phyloP scores from a whole-genome alignment of 305 asterid species.

The Striga hermonthica region DNA sequence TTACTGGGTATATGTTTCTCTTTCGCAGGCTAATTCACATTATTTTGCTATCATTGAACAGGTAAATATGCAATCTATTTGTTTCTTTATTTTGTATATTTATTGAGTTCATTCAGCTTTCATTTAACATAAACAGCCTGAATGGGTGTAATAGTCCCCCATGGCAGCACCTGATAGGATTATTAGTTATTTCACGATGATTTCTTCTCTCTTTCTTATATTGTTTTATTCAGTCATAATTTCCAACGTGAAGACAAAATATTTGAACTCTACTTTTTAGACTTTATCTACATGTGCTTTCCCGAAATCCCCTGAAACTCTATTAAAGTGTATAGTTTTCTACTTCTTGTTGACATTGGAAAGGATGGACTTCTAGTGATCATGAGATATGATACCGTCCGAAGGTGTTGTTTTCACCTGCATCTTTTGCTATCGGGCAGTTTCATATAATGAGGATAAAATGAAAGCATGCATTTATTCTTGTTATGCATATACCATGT shows the following conservation, averaged over 20 bases:
- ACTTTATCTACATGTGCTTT: conserved; percentile 14
- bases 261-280: conserved; percentile 1
- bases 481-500: not conserved
- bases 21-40: conserved; percentile 95
- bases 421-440: conserved; percentile 21
- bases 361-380: not conserved
- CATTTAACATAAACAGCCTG: conserved; percentile 11
- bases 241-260: conserved; percentile 4
- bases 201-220: not conserved
- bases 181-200: not conserved
- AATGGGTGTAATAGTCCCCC: conserved; percentile 19
- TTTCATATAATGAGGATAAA: conserved; percentile 16
- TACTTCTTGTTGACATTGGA: conserved; percentile 7
- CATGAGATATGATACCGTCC: conserved; percentile 16
- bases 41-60: conserved; percentile 93
- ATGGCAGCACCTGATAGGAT: conserved; percentile 9
- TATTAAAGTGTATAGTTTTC: not conserved
- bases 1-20: conserved; percentile 25
- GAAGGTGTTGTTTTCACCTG: conserved; percentile 19
- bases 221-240: conserved; percentile 12
- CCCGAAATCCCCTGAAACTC: conserved; percentile 6
- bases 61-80: conserved; percentile 45
- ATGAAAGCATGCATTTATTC: conserved; percentile 9
- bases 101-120: conserved; percentile 14
- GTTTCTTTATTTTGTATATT: conserved; percentile 25